phyloP scores from a whole-genome alignment of 202 grass and related monocot species.

The Saccharum hybrid region DNA sequence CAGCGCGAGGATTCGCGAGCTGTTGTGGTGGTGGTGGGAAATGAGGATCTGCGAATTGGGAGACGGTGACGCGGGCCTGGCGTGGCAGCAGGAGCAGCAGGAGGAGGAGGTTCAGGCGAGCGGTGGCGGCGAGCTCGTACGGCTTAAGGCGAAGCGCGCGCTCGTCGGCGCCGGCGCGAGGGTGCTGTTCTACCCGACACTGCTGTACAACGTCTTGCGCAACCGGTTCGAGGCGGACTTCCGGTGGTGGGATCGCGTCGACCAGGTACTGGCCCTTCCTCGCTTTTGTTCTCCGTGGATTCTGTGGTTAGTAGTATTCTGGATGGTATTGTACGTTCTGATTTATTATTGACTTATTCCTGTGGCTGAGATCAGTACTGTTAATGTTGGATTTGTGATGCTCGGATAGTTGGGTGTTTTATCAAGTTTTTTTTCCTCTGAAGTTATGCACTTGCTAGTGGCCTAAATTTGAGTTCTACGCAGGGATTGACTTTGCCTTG shows the following conservation, averaged over 20 bases:
- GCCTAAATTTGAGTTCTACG: not conserved
- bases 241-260: slow-evolving; percentile 87
- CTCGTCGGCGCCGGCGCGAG: slow-evolving; percentile 75
- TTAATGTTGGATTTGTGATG: slow-evolving; percentile 8
- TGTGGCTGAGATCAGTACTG: slow-evolving; percentile 7
- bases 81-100: not conserved
- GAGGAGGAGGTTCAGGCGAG: not conserved
- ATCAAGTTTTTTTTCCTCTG: not conserved
- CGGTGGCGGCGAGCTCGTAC: slow-evolving; percentile 46
- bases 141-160: slow-evolving; percentile 66
- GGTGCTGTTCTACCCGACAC: slow-evolving; percentile 86
- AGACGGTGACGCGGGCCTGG: slow-evolving; percentile 33
- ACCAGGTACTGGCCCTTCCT: slow-evolving; percentile 54
- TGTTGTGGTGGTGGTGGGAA: not conserved
- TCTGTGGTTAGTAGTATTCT: not conserved
- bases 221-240: slow-evolving; percentile 81
- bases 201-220: slow-evolving; percentile 83
- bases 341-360: slow-evolving; percentile 24
- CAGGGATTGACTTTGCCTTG: not conserved
- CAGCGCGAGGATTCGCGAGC: not conserved
- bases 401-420: not conserved
- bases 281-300: not conserved
- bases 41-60: slow-evolving; percentile 56
- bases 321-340: slow-evolving; percentile 15
- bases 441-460: not conserved